Base-by-base conservation (phyloP, 371 early-diverging fungal species). In the Lichtheimia ramosa region DNA sequence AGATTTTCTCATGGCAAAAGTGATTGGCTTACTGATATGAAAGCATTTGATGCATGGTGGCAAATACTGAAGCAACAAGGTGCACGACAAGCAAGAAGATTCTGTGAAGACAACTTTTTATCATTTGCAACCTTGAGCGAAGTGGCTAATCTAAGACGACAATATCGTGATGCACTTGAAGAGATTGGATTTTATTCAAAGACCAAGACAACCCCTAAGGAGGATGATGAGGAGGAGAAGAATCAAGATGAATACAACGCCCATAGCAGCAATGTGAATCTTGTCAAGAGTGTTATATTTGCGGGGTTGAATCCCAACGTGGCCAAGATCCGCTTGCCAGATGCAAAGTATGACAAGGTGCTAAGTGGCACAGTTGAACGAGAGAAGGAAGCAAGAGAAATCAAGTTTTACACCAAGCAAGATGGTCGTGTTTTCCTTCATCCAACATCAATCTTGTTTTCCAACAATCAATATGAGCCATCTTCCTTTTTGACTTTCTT, bases 391-490 rank as follows among this genome's bases (percentile, higher is more conserved):
- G 88, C 92, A 0, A 73, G 77, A 43, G 87, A 92, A 64, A 86
- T 94, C 63, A 79, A 83, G 28, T 89, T 88, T 62, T 87, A 80
- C 62, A 82, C 84, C 0, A 83, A 85, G 50, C 83, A 87, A 18
- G 81, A 83, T 53, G 84, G 88, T 0, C 83, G 92, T 2, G 90
- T 92, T 1, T 92, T 91, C 63, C 55, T 94, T 13, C 95, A 94
- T 63, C 93, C 95, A 18, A 80, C 89, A 7, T 92, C 92, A 8
- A 74, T 84, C 10, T 54, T 89, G 51, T 91, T 91, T 61, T 69
- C 60, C 18, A 79, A 68, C 56, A 81, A 84, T 49, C 77, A 75
- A 54, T 90, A 82, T 59, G 75, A 75, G 42, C 79, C 83, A 0
- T 48, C 50, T n/a, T 82, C 88, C 5, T 86, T 90, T 42, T 59